Conservation (phyloP, 2,329 filamentous ascomycete genomes). For the Cladophialophora exuberans region DNA sequence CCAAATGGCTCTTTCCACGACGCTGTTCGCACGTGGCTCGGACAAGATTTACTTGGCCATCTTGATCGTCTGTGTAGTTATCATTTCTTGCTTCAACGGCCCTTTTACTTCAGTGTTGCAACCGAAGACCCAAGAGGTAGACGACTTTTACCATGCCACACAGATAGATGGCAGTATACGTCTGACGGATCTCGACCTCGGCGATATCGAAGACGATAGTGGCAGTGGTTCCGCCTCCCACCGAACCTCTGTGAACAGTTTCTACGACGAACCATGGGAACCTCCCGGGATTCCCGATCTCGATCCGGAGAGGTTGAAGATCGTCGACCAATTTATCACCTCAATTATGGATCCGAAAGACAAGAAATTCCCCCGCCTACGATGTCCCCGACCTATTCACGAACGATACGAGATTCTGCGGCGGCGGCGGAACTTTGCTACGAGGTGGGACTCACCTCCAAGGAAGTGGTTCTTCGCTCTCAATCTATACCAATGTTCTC, state of each 20-base stretch:
- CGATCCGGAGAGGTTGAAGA: neutral
- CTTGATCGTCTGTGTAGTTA: neutral
- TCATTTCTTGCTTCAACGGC: constrained; percentile 3
- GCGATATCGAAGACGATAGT: neutral
- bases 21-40: constrained; percentile 3
- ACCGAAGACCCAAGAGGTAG: neutral
- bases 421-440: constrained; percentile 37
- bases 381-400: constrained; percentile 28
- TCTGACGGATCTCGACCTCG: neutral
- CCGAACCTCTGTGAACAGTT: neutral
- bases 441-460: constrained; percentile 9
- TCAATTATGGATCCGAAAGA: constrained; percentile 8
- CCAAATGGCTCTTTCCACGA: constrained; percentile 3
- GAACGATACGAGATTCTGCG: constrained; percentile 9
- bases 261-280: constrained; percentile 11
- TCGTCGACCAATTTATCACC: constrained; percentile 7
- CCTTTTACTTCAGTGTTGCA: constrained; percentile 7
- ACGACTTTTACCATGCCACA: neutral
- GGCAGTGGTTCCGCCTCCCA: neutral
- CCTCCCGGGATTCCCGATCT: constrained; percentile 4
- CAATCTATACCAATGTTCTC: constrained; percentile 51
- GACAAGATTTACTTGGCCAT: constrained; percentile 11
- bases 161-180: neutral
- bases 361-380: constrained; percentile 3
- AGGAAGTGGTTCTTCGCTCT: constrained; percentile 53